Percentiles rank a stretch among this genome's conserved stretches.
These are phyloP conservation scores for Suillus discolor DNA, from an alignment of 768 basidiomycete genomes.

Conservation along the genomic window DNA sequence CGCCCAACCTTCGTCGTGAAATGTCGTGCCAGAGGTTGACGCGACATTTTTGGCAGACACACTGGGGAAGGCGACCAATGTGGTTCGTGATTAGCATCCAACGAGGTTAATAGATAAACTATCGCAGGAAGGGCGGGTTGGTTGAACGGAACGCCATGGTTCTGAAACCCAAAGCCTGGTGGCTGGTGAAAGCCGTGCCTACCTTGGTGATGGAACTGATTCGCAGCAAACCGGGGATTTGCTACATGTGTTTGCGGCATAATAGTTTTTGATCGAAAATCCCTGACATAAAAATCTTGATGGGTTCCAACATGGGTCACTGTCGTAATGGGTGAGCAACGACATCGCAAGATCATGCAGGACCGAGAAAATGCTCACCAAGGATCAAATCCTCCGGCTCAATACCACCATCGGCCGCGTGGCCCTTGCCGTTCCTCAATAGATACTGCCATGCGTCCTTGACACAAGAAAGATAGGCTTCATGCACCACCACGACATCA, in stretches of 20 bases:
- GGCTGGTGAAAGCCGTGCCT: slow-evolving; percentile 20
- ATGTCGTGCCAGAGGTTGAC: slow-evolving; percentile 24
- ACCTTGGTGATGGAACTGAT: slow-evolving; percentile 17
- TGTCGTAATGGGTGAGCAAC: slow-evolving; percentile 15
- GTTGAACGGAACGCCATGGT: slow-evolving; percentile 15
- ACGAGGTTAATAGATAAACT: slow-evolving; percentile 46
- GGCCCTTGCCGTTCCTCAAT: slow-evolving; percentile 31
- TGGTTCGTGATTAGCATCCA: slow-evolving; percentile 33
- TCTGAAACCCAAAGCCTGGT: slow-evolving; percentile 16
- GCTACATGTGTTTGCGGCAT: slow-evolving; percentile 10
- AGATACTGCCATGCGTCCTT: slow-evolving; percentile 44
- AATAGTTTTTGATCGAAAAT: slow-evolving; percentile 30
- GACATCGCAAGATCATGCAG: background rate
- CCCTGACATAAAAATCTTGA: slow-evolving; percentile 42
- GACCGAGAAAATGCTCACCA: slow-evolving; percentile 28
- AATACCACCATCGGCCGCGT: slow-evolving; percentile 37
- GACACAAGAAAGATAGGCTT: slow-evolving; percentile 25
- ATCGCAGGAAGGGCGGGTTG: slow-evolving; percentile 38
- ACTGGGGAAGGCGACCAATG: slow-evolving; percentile 43
- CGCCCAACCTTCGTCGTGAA: slow-evolving; percentile 31
- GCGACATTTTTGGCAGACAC: slow-evolving; percentile 20
- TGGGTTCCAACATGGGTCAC: slow-evolving; percentile 45
- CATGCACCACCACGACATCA: slow-evolving; percentile 42
- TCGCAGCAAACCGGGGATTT: slow-evolving; percentile 12
- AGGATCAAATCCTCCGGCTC: slow-evolving; percentile 45